phyloP scores from a whole-genome alignment of 495 filamentous ascomycete genomes.

The Neurospora tetrasperma region DNA sequence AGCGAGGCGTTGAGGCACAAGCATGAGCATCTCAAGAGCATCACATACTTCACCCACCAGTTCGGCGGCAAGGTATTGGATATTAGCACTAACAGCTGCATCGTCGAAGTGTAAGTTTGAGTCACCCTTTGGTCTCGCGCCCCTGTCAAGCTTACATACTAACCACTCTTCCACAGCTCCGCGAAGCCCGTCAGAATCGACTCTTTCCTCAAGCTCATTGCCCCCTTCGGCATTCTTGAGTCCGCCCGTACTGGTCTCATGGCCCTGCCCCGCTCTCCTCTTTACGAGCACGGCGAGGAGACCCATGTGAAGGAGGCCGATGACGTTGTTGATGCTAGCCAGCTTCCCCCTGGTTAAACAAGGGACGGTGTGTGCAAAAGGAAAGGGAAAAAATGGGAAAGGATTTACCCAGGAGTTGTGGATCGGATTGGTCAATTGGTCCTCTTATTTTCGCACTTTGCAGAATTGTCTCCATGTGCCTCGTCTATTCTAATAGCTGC shows the following conservation, averaged over 20 bases:
- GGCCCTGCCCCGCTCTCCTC: conserved; percentile 88
- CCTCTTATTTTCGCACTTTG: neutral
- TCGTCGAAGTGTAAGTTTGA: conserved; percentile 81
- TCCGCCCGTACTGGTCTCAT: conserved; percentile 90
- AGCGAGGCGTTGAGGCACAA: conserved; percentile 90
- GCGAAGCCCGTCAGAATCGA: conserved; percentile 92
- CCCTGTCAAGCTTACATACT: neutral
- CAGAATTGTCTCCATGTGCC: neutral
- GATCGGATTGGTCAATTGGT: conserved; percentile 6
- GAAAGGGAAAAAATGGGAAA: conserved; percentile 3
- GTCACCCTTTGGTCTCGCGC: neutral
- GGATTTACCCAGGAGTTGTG: neutral
- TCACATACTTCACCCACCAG: conserved; percentile 92
- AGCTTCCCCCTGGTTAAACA: conserved; percentile 79
- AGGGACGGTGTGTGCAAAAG: neutral
- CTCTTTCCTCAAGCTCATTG: conserved; percentile 91
- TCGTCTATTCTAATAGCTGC: neutral
- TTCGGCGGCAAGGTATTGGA: conserved; percentile 96
- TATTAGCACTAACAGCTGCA: conserved; percentile 96
- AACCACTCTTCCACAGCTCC: conserved; percentile 43
- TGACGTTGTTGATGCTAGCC: conserved; percentile 83
- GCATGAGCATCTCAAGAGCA: conserved; percentile 89
- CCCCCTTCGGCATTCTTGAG: conserved; percentile 94
- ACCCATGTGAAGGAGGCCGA: conserved; percentile 76
- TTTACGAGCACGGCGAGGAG: conserved; percentile 64